Evolutionary conservation across 441 rosid genomes (phyloP).

Genomic region (Mallotus japonicus): DNA sequence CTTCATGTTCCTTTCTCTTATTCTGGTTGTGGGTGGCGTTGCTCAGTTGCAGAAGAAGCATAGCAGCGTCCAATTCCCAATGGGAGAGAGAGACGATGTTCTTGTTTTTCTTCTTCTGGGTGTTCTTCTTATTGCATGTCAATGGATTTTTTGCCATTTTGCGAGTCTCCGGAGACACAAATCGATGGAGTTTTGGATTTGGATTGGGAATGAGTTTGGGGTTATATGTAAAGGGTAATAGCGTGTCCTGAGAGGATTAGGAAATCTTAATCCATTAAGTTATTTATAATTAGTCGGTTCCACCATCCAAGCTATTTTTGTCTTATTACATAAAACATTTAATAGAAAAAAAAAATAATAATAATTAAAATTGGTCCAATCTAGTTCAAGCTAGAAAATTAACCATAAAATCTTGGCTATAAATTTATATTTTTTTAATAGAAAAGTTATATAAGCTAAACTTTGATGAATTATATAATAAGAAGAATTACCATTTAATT

Average conservation of each 20-base stretch:
- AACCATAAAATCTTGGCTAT: no score
- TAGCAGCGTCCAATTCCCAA: constrained; percentile 8
- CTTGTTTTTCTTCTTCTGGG: background rate
- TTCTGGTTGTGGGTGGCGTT: background rate
- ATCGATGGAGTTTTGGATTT: background rate
- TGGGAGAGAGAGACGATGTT: background rate
- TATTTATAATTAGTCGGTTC: background rate
- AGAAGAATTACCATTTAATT: no score
- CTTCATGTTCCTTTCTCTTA: no score
- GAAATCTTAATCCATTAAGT: background rate
- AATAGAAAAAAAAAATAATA: no score
- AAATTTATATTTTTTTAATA: no score
- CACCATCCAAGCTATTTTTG: no score
- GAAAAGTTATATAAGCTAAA: no score
- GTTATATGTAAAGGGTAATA: background rate
- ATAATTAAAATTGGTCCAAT: no score
- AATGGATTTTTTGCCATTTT: constrained; percentile 10
- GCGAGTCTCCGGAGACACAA: background rate
- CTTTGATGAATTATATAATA: no score
- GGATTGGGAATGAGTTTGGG: background rate
- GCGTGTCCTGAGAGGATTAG: constrained; percentile 5
- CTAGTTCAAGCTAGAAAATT: no score
- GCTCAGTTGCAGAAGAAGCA: constrained; percentile 12
- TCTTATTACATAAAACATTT: background rate
- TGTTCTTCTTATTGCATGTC: background rate